These are phyloP conservation scores for Sorghum bicolor DNA, from an alignment of 176 grass and related monocot species.

Conservation along the genomic window DNA sequence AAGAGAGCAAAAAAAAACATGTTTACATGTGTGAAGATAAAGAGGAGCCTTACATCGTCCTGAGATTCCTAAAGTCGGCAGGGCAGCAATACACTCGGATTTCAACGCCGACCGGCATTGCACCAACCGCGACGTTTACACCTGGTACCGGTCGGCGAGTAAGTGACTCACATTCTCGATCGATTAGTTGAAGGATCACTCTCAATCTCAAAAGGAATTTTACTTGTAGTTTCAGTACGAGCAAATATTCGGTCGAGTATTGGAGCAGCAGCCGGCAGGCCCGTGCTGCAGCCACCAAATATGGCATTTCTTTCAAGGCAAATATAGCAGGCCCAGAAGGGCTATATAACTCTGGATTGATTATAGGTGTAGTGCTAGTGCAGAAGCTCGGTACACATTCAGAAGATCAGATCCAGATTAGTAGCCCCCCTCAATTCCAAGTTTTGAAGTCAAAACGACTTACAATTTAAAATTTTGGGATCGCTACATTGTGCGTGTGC, in stretches of 20 bases:
- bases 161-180: neutral
- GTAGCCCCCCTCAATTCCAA: too few species aligned
- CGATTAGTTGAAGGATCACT: slow-evolving; percentile 8
- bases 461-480: too few species aligned
- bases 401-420: too few species aligned
- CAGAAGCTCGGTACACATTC: too few species aligned
- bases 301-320: slow-evolving; percentile 21
- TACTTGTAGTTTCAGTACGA: neutral
- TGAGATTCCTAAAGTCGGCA: neutral
- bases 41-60: neutral
- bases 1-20: neutral
- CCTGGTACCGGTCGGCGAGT: neutral
- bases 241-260: neutral
- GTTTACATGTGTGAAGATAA: too few species aligned
- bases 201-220: neutral
- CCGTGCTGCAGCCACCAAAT: neutral
- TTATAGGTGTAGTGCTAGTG: too few species aligned
- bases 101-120: neutral
- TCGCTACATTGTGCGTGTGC: neutral
- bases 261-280: slow-evolving; percentile 2
- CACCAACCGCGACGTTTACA: slow-evolving; percentile 21
- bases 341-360: too few species aligned
- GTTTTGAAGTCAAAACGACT: too few species aligned
- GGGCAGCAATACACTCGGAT: neutral
- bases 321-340: too few species aligned